Evolutionary conservation across 352 stramenopile species (phyloP).

Genomic region (Phytopythium boreale): DNA sequence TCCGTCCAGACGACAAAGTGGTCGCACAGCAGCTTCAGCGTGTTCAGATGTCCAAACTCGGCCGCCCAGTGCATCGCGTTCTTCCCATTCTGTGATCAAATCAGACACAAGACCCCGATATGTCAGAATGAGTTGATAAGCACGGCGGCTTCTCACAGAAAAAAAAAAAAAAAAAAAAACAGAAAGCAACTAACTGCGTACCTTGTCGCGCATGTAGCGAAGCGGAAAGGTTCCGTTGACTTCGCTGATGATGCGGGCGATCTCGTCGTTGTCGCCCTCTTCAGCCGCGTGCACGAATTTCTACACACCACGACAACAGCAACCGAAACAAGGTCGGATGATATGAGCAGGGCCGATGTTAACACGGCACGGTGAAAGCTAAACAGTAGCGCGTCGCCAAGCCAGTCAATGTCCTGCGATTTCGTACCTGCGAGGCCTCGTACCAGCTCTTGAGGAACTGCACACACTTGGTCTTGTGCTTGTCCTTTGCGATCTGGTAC

Average conservation of each 20-base stretch:
- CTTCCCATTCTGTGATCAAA: conserved; percentile 65
- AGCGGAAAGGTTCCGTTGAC: conserved; percentile 79
- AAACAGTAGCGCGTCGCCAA: background rate
- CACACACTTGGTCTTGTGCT: conserved; percentile 85
- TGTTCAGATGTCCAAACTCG: conserved; percentile 70
- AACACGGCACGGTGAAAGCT: background rate
- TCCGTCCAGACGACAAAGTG: conserved; percentile 78
- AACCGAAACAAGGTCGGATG: background rate
- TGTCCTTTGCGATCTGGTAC: conserved; percentile 87
- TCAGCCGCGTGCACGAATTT: conserved; percentile 84
- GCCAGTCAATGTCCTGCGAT: background rate
- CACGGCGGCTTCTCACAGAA: background rate
- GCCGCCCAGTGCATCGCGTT: conserved; percentile 87
- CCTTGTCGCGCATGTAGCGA: conserved; percentile 83
- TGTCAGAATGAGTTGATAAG: background rate
- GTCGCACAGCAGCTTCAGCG: conserved; percentile 77
- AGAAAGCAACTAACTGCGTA: conserved; percentile 16
- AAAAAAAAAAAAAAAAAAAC: too few relatives aligned
- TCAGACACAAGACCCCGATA: background rate
- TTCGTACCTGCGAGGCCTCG: conserved; percentile 77
- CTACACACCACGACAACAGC: conserved; percentile 16
- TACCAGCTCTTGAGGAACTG: conserved; percentile 88
- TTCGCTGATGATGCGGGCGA: conserved; percentile 73
- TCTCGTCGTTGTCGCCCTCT: conserved; percentile 77
- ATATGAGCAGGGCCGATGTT: background rate